Evolutionary conservation across 352 stramenopile species (phyloP).

Genomic region (Halophytophthora polymorphica): DNA sequence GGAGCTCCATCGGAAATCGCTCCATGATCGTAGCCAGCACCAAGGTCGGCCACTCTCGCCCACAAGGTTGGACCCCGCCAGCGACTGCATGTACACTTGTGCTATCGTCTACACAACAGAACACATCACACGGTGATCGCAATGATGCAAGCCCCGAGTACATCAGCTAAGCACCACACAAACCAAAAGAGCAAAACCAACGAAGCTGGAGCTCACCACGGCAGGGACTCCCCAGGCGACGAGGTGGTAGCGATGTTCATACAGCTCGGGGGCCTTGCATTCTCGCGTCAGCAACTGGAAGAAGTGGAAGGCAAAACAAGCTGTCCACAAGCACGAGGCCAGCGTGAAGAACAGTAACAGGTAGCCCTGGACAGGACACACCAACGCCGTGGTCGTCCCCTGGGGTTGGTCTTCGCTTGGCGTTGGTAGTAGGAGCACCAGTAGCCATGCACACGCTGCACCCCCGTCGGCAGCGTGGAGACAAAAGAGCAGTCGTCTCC

Average conservation of each 20-base stretch:
- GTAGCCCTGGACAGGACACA: slow-evolving; percentile 51
- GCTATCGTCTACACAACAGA: slow-evolving; percentile 33
- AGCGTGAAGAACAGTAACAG: slow-evolving; percentile 64
- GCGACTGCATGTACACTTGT: slow-evolving; percentile 43
- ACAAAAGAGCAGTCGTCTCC: slow-evolving; percentile 58
- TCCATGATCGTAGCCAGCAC: slow-evolving; percentile 80
- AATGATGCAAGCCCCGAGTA: not conserved
- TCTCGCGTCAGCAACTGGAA: slow-evolving; percentile 56
- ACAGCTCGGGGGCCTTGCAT: slow-evolving; percentile 58
- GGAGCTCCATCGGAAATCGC: slow-evolving; percentile 43
- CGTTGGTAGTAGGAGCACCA: slow-evolving; percentile 39
- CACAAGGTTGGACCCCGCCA: slow-evolving; percentile 44
- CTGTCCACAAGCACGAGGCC: slow-evolving; percentile 67
- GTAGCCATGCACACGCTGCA: slow-evolving; percentile 46
- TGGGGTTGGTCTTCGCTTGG: not conserved
- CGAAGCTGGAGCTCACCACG: slow-evolving; percentile 21
- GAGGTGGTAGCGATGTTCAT: slow-evolving; percentile 66
- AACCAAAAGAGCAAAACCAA: not conserved
- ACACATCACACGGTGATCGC: not conserved
- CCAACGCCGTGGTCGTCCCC: slow-evolving; percentile 1
- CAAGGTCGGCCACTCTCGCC: slow-evolving; percentile 63
- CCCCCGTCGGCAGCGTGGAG: slow-evolving; percentile 57
- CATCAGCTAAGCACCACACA: not conserved
- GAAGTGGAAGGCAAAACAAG: slow-evolving; percentile 76
- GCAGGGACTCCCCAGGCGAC: slow-evolving; percentile 61